Percentiles rank a stretch among this genome's conserved stretches.
phyloP scores from a whole-genome alignment of 768 basidiomycete species.

The Kwoniella mangroviensis region DNA sequence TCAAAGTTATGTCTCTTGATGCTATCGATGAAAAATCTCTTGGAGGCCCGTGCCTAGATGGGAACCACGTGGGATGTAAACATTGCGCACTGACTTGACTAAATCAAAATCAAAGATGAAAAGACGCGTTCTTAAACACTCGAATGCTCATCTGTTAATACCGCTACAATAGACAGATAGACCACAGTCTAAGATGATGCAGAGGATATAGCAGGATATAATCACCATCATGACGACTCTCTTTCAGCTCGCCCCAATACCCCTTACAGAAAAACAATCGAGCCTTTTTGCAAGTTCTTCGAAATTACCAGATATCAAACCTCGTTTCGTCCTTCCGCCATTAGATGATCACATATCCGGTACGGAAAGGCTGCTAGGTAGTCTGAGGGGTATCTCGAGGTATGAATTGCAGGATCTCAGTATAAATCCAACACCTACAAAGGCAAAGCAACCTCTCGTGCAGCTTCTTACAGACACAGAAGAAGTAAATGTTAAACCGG shows the following conservation, averaged over 20 bases:
- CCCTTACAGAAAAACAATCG: background rate
- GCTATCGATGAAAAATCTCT: background rate
- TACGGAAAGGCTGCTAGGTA: conserved; percentile 33
- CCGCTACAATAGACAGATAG: background rate
- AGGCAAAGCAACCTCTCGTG: background rate
- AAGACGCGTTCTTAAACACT: background rate
- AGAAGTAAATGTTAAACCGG: background rate
- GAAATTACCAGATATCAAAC: conserved; percentile 6
- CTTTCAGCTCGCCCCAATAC: conserved; percentile 16
- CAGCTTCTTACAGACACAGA: background rate
- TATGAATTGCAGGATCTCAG: conserved; percentile 12
- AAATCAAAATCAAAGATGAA: background rate
- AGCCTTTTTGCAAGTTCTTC: background rate
- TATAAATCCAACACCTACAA: background rate
- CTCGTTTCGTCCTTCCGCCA: conserved; percentile 32
- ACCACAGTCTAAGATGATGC: background rate
- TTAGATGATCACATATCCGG: conserved; percentile 38
- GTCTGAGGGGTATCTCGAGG: conserved; percentile 24
- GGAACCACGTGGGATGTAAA: conserved; percentile 23
- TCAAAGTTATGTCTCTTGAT: too few relatives aligned
- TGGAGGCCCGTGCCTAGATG: background rate
- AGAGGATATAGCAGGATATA: conserved; percentile 1
- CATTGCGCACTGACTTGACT: background rate
- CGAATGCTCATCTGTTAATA: background rate
- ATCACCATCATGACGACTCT: conserved; percentile 3